These are phyloP conservation scores for Phialemoniopsis sp. DNA, from an alignment of 2,329 filamentous ascomycete species.

Conservation along the genomic window DNA sequence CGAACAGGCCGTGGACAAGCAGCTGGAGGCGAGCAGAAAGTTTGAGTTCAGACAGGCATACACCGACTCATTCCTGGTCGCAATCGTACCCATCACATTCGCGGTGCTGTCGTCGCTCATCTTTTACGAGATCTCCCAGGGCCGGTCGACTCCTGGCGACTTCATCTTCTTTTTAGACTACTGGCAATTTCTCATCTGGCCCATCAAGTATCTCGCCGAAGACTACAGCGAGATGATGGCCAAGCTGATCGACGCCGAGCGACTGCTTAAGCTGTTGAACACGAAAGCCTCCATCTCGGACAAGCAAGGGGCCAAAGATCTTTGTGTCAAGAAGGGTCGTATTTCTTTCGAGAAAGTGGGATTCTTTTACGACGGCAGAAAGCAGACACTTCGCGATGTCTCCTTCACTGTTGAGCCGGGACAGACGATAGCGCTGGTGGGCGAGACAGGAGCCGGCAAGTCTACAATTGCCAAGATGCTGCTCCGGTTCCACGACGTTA, in stretches of 20 bases:
- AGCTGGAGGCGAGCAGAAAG: constrained; percentile 6
- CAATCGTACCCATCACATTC: no score
- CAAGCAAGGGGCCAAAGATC: no score
- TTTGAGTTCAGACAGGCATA: no score
- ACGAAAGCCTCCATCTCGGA: background rate
- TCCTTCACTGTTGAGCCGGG: background rate
- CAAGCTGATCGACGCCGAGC: background rate
- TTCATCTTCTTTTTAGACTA: background rate
- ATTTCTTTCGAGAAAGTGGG: no score
- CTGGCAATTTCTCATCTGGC: background rate
- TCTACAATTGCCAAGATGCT: constrained; percentile 59
- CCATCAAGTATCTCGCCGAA: background rate
- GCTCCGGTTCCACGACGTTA: constrained; percentile 56
- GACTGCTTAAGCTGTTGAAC: background rate
- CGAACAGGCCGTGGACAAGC: constrained; percentile 15
- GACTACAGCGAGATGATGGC: no score
- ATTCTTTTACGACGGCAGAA: no score
- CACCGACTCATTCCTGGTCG: no score
- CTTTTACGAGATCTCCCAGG: no score
- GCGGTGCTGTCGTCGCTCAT: no score
- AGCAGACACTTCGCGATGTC: no score
- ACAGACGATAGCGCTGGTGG: constrained; percentile 55
- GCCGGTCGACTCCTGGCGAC: background rate
- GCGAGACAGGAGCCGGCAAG: constrained; percentile 60
- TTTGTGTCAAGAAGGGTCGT: no score